phyloP scores from a whole-genome alignment of 2,329 filamentous ascomycete genomes.

The Myriosclerotinia scirpicola region DNA sequence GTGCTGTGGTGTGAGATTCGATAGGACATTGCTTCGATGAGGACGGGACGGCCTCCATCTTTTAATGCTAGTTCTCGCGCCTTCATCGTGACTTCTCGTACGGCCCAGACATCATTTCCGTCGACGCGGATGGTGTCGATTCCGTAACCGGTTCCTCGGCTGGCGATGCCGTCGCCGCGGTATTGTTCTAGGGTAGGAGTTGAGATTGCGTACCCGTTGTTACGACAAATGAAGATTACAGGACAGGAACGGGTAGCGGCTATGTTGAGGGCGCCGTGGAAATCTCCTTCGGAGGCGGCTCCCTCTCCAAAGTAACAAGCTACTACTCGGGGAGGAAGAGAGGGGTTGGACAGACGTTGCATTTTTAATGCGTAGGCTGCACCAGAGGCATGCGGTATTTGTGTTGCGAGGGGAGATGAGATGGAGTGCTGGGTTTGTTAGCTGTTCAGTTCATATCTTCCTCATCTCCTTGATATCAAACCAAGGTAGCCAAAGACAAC shows the following conservation, averaged over 20 bases:
- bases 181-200: constrained; percentile 91
- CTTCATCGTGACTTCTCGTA: constrained; percentile 74
- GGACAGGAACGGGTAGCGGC: constrained; percentile 86
- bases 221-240: constrained; percentile 85
- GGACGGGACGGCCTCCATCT: constrained; percentile 55
- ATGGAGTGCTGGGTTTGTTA: constrained; percentile 63
- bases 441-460: background rate
- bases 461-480: background rate
- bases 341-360: constrained; percentile 71
- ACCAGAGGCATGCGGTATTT: constrained; percentile 84
- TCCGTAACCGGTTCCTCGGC: constrained; percentile 84
- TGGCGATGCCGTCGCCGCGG: constrained; percentile 86
- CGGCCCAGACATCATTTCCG: constrained; percentile 92
- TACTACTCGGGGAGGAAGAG: constrained; percentile 65
- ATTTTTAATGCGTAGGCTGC: constrained; percentile 87
- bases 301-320: constrained; percentile 90
- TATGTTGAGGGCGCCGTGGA: constrained; percentile 88
- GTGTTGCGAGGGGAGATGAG: constrained; percentile 80
- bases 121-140: constrained; percentile 91
- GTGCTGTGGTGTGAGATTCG: constrained; percentile 98
- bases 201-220: constrained; percentile 90
- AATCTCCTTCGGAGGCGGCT: constrained; percentile 86
- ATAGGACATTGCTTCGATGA: constrained; percentile 97
- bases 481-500: constrained; percentile 36
- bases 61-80: constrained; percentile 67